Evolutionary conservation across 176 grass and related monocot genomes (phyloP).

Genomic region (Otatea glauca): DNA sequence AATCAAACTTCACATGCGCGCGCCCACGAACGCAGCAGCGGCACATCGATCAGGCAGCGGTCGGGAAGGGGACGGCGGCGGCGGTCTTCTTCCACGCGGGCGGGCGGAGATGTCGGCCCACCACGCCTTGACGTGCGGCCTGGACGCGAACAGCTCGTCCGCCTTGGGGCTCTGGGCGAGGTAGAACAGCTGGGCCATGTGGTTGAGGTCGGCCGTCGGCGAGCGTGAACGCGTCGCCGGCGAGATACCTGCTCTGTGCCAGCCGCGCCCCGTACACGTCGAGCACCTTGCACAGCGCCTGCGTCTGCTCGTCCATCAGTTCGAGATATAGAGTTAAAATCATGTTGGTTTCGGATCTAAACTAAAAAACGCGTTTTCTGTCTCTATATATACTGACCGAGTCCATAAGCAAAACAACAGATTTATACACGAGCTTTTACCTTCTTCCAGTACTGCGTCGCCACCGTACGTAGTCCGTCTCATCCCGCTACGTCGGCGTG

Average conservation of each 20-base stretch:
- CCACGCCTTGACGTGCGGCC: slow-evolving; percentile 62
- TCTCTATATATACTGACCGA: no score
- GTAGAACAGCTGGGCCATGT: slow-evolving; percentile 45
- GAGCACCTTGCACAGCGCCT: slow-evolving; percentile 49
- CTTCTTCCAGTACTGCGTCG: no score
- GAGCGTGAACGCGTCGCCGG: slow-evolving; percentile 57
- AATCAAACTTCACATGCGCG: no score
- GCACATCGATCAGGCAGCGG: no score
- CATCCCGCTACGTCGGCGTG: no score
- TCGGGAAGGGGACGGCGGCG: slow-evolving; percentile 31
- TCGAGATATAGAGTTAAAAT: no score
- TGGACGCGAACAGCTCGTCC: slow-evolving; percentile 29
- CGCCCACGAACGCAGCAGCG: no score
- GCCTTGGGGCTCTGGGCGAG: slow-evolving; percentile 37
- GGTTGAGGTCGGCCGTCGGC: background rate
- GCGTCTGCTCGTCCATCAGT: slow-evolving; percentile 46
- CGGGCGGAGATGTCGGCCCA: slow-evolving; percentile 55
- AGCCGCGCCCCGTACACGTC: slow-evolving; percentile 69
- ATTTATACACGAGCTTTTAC: no score
- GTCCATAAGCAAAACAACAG: no score
- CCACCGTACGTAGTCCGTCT: no score
- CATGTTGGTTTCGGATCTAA: no score
- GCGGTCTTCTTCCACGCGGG: slow-evolving; percentile 56
- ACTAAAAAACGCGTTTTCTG: no score
- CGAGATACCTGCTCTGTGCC: slow-evolving; percentile 52